Base-by-base conservation (phyloP, 805 yeast species). In the Saccharomycopsis fodiens region DNA sequence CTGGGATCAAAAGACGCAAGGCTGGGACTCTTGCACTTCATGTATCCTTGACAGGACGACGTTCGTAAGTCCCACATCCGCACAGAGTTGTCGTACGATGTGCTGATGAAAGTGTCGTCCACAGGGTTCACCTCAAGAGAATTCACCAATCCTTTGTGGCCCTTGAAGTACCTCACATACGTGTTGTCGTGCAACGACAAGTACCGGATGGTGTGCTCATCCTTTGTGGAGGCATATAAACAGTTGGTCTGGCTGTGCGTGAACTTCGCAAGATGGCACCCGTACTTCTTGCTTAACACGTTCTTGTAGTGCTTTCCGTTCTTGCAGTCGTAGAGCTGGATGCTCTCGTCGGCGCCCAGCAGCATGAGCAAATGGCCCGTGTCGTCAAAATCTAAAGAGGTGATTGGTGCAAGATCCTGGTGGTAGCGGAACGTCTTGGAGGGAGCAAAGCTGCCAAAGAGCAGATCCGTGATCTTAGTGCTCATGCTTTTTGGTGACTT, bases 31-130 rank as follows among this genome's bases (percentile, higher is more conserved):
- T 77, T 73, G 31, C 74, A 69, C 19, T 75, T 76, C 20, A 80
- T 57, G 3, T 72, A 63, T 0, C 94, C 93, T 47, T 76, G 79
- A 16, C 83, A 75, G 47, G 75, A 70, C 1, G 85, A 68, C 0
- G 82, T 69, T 53, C 91, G 68, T 21, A 84, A 60, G 63, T 93
- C 97, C 98, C 98, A 93, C 4, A 85, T 54, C 52, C 93, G 76
- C 1, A 88, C 84, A 0, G 95, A 78, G 44, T 81, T 74, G 60
- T 93, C 98, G 46, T 74, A 60, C 0, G 95, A 74, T 0, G 89
- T 71, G 36, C 85, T 78, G 7, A 85, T 55, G 57, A 85, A 74
- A 10, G 73, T 63, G 56, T 82, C 88, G 45, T 72, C 71, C 3
- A 75, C 67, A 0, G 95, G 96, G 39, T 79, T 76, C 55, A 87